phyloP scores from a whole-genome alignment of 163 green algal species.

The Smithsoniella earleae region DNA sequence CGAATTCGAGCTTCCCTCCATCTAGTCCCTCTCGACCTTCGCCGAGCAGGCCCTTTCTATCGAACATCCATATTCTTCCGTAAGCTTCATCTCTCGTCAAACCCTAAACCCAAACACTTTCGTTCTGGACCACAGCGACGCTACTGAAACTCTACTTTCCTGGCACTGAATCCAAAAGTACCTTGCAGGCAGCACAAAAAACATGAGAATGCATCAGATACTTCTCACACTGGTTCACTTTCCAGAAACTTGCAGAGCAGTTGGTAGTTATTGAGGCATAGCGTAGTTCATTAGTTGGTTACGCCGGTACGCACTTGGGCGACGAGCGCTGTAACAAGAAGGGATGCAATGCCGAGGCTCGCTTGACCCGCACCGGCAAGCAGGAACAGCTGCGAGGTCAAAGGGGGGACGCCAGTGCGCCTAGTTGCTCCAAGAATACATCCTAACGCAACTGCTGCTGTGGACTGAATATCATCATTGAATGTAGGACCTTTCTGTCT shows the following conservation, averaged over 20 bases:
- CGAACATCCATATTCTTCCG: conserved; percentile 20
- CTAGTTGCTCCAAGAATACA: conserved; percentile 34
- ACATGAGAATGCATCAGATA: too few species aligned
- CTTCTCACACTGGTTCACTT: too few species aligned
- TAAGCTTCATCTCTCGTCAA: conserved; percentile 3
- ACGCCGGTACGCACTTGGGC: conserved; percentile 2
- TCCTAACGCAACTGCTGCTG: conserved; percentile 37
- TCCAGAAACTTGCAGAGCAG: too few species aligned
- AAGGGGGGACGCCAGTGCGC: neutral
- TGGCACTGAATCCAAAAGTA: neutral
- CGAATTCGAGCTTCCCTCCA: neutral
- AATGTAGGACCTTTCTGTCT: conserved; percentile 31
- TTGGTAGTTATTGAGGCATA: too few species aligned
- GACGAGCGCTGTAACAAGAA: conserved; percentile 36
- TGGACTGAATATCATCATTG: conserved; percentile 50
- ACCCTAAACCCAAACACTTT: neutral
- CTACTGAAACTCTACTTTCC: too few species aligned
- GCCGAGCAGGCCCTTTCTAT: neutral
- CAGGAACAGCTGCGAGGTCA: conserved; percentile 34
- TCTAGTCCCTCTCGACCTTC: neutral
- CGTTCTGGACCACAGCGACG: too few species aligned
- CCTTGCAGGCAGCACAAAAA: neutral
- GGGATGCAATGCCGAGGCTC: conserved; percentile 35
- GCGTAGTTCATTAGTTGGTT: too few species aligned
- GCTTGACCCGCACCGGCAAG: conserved; percentile 45